phyloP scores from a whole-genome alignment of 495 filamentous ascomycete species.

The Penicillium ochrochloron region DNA sequence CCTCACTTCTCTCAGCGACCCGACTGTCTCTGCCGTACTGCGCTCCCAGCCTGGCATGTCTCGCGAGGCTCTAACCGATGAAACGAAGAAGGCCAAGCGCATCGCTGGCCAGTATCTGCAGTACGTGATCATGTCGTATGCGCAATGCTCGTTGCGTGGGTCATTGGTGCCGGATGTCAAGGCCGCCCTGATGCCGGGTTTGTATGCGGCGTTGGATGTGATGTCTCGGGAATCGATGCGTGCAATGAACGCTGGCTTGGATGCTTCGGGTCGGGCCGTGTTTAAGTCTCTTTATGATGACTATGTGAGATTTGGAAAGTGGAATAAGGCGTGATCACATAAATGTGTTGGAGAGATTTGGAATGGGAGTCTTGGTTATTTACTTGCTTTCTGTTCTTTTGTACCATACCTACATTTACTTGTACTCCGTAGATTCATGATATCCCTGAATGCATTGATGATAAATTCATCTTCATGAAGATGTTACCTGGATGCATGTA shows the following conservation, averaged over 20 bases:
- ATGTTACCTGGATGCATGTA: no score
- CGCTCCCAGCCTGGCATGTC: constrained; percentile 43
- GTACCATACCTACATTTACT: constrained; percentile 28
- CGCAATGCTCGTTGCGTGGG: constrained; percentile 64
- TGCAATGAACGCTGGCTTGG: constrained; percentile 70
- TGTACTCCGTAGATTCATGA: constrained; percentile 31
- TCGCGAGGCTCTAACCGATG: constrained; percentile 66
- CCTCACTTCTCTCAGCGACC: constrained; percentile 77
- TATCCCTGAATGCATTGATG: constrained; percentile 39
- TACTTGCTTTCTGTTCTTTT: constrained; percentile 7
- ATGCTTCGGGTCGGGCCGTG: constrained; percentile 67
- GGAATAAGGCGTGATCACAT: constrained; percentile 56
- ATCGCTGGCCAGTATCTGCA: constrained; percentile 77
- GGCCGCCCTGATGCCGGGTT: constrained; percentile 69
- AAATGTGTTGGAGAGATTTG: background rate
- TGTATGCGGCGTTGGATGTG: constrained; percentile 73
- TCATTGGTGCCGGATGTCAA: constrained; percentile 62
- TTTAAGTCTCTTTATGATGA: constrained; percentile 74
- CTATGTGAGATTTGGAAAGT: constrained; percentile 71
- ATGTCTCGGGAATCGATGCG: constrained; percentile 67
- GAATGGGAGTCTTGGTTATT: background rate
- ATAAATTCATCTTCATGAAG: constrained; percentile 5
- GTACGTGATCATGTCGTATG: constrained; percentile 72
- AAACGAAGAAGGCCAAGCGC: constrained; percentile 74
- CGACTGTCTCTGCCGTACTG: constrained; percentile 72